Base-by-base conservation (phyloP, 2,329 filamentous ascomycete genomes). In the Colletotrichum noveboracense region DNA sequence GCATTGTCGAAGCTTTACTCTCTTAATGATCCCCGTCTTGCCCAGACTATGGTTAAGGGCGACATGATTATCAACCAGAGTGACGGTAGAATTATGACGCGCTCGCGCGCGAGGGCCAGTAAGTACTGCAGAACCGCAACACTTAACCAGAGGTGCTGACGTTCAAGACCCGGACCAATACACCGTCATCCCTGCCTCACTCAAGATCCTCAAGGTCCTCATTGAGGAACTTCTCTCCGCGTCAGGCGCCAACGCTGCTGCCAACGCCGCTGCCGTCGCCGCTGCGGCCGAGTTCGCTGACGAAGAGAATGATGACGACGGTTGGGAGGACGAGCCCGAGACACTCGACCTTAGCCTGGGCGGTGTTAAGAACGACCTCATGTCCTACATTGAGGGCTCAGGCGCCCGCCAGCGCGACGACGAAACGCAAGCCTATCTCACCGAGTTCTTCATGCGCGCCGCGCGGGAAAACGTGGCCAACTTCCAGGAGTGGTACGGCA, bases 181-280 rank as follows among this genome's bases (percentile, higher is more conserved):
- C 87, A 98, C 96, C 7, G 92, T 94, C 76, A 92, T 99, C 74
- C 92, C 96, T 0, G 96, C 96, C 0, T 93, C 95, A 2, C 90
- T 99, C 81, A 99, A 99, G 87, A 98, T 99, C 76, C 87, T 98
- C 85, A 99, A 99, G 88, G 94, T 98, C 6, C 91, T 99, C 10
- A 94, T 98, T 62, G 95, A 98, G 82, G 97, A 99, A 86, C 91
- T 99, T 5, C 89, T 94, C 7, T 95, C 95, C 0, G 95, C 96
- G 3, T 93, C 94, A 6, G 95, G 95, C 28, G 85, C 86, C n/a
- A 86, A 88, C 75, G 87, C 87, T 65, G 90, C 92, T 66, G 88
- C 93, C 1, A 93, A 92, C 0, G 90, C 91, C 1, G 91, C 91
- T 0, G 88, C 90, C 3, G 89, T 91, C 7, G 90, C 89, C 4